These are phyloP conservation scores for Allium fistulosum DNA, from an alignment of 106 monocot genomes.

Conservation along the genomic window DNA sequence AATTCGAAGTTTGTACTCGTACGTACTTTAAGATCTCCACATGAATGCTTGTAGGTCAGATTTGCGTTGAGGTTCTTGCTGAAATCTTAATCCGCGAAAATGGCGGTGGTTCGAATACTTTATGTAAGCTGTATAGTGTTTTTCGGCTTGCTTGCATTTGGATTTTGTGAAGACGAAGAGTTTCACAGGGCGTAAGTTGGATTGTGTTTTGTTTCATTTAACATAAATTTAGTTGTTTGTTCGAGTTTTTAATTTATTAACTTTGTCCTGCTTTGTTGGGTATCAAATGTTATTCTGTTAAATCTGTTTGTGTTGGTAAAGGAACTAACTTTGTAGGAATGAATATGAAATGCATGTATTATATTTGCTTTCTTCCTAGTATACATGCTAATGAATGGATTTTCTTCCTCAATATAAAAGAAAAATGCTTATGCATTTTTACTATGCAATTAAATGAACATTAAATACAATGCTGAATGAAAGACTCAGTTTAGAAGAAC, in stretches of 20 bases:
- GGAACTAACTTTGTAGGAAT: neutral
- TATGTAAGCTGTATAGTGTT: neutral
- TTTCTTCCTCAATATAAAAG: too few relatives aligned
- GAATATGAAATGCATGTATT: too few relatives aligned
- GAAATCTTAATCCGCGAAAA: neutral
- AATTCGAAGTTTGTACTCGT: too few relatives aligned
- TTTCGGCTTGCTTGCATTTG: neutral
- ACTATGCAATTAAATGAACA: too few relatives aligned
- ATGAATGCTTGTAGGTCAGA: neutral
- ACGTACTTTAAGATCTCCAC: too few relatives aligned
- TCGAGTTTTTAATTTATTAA: neutral
- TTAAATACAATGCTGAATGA: too few relatives aligned
- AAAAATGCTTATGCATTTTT: too few relatives aligned
- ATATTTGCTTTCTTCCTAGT: too few relatives aligned
- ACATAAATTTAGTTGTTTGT: neutral
- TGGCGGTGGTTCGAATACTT: neutral
- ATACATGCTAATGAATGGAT: too few relatives aligned
- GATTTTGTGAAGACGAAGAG: constrained; percentile 8
- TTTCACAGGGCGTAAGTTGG: constrained; percentile 10
- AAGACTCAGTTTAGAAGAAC: too few relatives aligned
- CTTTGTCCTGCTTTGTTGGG: neutral
- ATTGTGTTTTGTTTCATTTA: neutral
- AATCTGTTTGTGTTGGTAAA: neutral
- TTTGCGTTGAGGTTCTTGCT: neutral
- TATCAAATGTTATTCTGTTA: neutral